Evolutionary conservation across 257 asterid genomes (phyloP).

Genomic region (Scutellaria barbata): DNA sequence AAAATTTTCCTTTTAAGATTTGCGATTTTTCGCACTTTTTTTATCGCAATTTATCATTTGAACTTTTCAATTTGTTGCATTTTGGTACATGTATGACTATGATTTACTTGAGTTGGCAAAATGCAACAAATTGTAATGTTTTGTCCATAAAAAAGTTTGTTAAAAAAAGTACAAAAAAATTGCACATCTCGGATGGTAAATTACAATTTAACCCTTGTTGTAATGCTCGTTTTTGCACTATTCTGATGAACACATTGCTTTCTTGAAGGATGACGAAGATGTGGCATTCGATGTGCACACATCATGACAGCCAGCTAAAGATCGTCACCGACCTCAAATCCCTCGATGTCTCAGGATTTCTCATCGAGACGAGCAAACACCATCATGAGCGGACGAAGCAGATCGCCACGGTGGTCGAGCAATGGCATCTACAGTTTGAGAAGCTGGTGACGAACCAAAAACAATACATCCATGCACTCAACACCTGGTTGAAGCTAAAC

Average conservation of each 20-base stretch:
- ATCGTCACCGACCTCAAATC: constrained; percentile 71
- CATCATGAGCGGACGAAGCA: constrained; percentile 87
- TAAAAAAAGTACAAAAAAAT: no score
- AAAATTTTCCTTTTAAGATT: no score
- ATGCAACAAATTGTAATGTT: no score
- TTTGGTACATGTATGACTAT: no score
- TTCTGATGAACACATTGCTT: constrained; percentile 4
- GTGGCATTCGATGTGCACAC: constrained; percentile 85
- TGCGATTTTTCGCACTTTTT: no score
- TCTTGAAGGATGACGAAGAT: constrained; percentile 81
- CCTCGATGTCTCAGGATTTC: constrained; percentile 62
- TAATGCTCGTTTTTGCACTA: neutral
- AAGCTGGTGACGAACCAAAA: constrained; percentile 70
- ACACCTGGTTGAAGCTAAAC: constrained; percentile 84
- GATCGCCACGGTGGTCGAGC: constrained; percentile 66
- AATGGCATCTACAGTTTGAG: constrained; percentile 79
- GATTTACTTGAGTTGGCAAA: no score
- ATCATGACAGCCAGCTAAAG: constrained; percentile 69
- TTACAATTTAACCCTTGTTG: neutral
- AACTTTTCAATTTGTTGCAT: no score
- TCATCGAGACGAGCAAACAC: constrained; percentile 73
- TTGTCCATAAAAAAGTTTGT: no score
- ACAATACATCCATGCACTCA: constrained; percentile 63
- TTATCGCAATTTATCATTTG: no score
- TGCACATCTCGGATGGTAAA: no score